These are phyloP conservation scores for Stropharia rugosoannulata DNA, from an alignment of 768 basidiomycete genomes.

Conservation along the genomic window DNA sequence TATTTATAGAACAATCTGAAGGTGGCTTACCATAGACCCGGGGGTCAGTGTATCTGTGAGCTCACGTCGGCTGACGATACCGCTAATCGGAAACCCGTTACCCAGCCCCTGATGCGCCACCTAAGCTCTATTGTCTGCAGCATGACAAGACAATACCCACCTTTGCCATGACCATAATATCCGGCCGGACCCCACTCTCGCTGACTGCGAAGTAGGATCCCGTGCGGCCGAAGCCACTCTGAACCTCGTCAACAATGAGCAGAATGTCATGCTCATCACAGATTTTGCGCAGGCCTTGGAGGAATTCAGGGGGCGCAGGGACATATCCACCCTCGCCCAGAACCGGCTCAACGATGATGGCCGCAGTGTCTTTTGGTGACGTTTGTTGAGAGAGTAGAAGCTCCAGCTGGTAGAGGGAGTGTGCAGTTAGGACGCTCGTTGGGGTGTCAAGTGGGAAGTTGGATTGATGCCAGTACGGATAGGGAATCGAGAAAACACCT, in stretches of 20 bases:
- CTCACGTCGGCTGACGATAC: constrained; percentile 76
- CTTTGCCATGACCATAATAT: constrained; percentile 90
- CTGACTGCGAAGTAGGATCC: constrained; percentile 83
- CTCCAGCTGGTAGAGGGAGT: constrained; percentile 79
- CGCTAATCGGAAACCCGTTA: constrained; percentile 93
- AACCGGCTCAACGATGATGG: constrained; percentile 92
- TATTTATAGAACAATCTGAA: neutral
- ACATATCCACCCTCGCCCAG: constrained; percentile 97
- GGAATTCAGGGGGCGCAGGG: constrained; percentile 76
- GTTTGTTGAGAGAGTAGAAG: constrained; percentile 77
- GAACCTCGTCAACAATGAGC: constrained; percentile 85
- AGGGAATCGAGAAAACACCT: constrained; percentile 78
- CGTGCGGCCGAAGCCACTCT: constrained; percentile 88
- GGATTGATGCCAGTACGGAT: constrained; percentile 92
- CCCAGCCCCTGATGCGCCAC: constrained; percentile 59
- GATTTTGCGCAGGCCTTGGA: constrained; percentile 76
- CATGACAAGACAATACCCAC: constrained; percentile 28
- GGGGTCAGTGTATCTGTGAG: constrained; percentile 76
- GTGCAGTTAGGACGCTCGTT: constrained; percentile 53
- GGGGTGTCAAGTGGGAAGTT: constrained; percentile 56
- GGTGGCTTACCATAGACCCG: constrained; percentile 67
- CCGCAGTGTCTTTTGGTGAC: constrained; percentile 83
- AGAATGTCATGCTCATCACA: constrained; percentile 88
- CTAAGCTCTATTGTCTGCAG: neutral
- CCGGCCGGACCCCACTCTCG: constrained; percentile 82